Evolutionary conservation across 2,329 filamentous ascomycete genomes (phyloP).

Genomic region (Hypoxylon sp.): DNA sequence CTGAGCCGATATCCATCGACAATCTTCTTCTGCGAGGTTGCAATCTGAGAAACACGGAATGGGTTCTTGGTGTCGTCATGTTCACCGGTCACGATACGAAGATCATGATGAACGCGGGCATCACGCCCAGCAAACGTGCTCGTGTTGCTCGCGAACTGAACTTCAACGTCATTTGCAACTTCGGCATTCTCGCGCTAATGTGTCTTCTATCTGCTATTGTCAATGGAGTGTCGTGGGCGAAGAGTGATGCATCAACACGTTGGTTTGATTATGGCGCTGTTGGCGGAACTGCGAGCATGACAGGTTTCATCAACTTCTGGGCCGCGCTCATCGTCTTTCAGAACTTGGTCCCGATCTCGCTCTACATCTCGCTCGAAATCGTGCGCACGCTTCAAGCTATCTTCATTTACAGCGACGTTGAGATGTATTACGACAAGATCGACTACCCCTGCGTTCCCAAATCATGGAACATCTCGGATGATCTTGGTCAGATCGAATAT

Average conservation of each 20-base stretch:
- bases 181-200: constrained; percentile 88
- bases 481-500: constrained; percentile 97
- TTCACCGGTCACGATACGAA: constrained; percentile 98
- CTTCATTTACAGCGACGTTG: constrained; percentile 96
- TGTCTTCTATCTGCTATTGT: constrained; percentile 87
- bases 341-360: constrained; percentile 97
- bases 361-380: constrained; percentile 97
- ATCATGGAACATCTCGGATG: constrained; percentile 99
- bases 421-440: constrained; percentile 96
- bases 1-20: constrained; percentile 93
- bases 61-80: constrained; percentile 90
- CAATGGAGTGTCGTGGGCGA: constrained; percentile 84
- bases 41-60: constrained; percentile 94
- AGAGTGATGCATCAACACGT: constrained; percentile 77
- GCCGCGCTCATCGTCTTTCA: constrained; percentile 94
- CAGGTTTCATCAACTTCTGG: constrained; percentile 98
- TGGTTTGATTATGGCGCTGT: constrained; percentile 91
- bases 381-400: constrained; percentile 92
- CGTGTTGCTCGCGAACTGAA: constrained; percentile 94
- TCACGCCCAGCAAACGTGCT: constrained; percentile 93
- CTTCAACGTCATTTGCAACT: constrained; percentile 98
- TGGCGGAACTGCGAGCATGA: constrained; percentile 77
- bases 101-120: constrained; percentile 98
- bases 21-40: constrained; percentile 94
- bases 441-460: constrained; percentile 97